These are phyloP conservation scores for Diplodia mutila DNA, from an alignment of 2,329 filamentous ascomycete species.

Conservation along the genomic window DNA sequence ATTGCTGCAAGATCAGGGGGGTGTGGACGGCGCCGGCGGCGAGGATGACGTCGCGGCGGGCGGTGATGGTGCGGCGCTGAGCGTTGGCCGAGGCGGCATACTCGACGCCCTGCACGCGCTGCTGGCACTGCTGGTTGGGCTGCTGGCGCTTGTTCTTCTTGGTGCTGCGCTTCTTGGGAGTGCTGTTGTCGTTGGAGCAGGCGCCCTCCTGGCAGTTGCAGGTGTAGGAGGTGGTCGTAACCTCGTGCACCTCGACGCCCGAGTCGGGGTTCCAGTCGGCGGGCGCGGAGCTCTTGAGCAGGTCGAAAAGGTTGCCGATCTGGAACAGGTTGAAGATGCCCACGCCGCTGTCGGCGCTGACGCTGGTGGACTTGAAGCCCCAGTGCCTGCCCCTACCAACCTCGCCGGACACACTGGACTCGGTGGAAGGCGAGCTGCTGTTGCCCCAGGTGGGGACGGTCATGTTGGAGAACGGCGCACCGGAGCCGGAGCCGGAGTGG, in stretches of 20 bases:
- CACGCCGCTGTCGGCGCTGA: neutral
- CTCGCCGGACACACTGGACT: neutral
- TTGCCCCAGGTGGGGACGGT: conserved; percentile 9
- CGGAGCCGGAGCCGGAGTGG: neutral
- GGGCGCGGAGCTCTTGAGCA: conserved; percentile 14
- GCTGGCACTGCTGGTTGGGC: neutral
- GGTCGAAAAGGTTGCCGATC: neutral
- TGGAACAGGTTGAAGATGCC: conserved; percentile 16
- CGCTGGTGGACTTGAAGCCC: neutral
- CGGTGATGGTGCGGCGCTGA: conserved; percentile 37
- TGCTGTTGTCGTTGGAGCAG: neutral
- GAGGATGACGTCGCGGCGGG: conserved; percentile 59
- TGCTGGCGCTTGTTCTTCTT: conserved; percentile 22
- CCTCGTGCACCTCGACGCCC: conserved; percentile 7
- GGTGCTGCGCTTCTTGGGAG: neutral
- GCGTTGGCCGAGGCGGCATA: neutral
- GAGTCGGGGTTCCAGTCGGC: neutral
- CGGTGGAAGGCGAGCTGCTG: neutral
- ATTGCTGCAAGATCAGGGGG: conserved; percentile 64
- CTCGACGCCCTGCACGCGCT: conserved; percentile 20
- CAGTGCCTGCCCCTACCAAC: conserved; percentile 13
- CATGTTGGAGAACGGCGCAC: neutral
- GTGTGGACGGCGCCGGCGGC: conserved; percentile 62
- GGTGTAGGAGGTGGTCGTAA: conserved; percentile 1
- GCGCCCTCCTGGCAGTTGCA: neutral